phyloP scores from a whole-genome alignment of 352 stramenopile species.

The Phytophthora multivora region DNA sequence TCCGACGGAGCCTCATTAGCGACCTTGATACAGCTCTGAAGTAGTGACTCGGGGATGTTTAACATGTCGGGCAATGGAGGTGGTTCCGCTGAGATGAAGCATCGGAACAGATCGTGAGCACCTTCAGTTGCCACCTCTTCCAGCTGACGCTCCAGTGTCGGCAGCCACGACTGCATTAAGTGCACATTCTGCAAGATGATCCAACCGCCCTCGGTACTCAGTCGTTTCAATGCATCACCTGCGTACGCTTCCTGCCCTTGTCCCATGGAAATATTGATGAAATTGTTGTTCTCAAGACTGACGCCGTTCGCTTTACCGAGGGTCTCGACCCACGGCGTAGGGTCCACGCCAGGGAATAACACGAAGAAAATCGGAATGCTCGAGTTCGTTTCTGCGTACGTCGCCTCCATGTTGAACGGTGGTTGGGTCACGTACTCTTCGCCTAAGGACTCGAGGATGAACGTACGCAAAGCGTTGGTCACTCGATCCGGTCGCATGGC shows the following conservation, averaged over 20 bases:
- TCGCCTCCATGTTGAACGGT: constrained; percentile 92
- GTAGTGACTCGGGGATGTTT: constrained; percentile 96
- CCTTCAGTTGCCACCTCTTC: constrained; percentile 90
- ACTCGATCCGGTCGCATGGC: constrained; percentile 94
- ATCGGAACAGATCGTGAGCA: constrained; percentile 94
- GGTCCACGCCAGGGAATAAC: constrained; percentile 94
- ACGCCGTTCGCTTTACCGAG: constrained; percentile 89
- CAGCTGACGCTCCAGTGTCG: constrained; percentile 92
- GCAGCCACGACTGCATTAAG: constrained; percentile 96
- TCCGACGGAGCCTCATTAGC: constrained; percentile 95
- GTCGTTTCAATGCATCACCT: constrained; percentile 89
- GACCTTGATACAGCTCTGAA: constrained; percentile 97
- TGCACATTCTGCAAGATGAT: constrained; percentile 97
- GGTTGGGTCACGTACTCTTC: constrained; percentile 93
- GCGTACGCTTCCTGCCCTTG: constrained; percentile 94
- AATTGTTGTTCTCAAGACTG: constrained; percentile 93
- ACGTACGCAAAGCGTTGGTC: constrained; percentile 92
- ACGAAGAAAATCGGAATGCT: constrained; percentile 96
- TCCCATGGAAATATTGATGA: constrained; percentile 96
- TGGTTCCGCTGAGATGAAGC: constrained; percentile 95
- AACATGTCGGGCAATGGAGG: constrained; percentile 93
- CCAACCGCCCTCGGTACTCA: constrained; percentile 93
- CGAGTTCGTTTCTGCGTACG: constrained; percentile 91
- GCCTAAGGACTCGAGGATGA: constrained; percentile 89
- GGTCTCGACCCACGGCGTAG: constrained; percentile 94